phyloP scores from a whole-genome alignment of 2,329 filamentous ascomycete genomes.

The Cercospora citrullina region DNA sequence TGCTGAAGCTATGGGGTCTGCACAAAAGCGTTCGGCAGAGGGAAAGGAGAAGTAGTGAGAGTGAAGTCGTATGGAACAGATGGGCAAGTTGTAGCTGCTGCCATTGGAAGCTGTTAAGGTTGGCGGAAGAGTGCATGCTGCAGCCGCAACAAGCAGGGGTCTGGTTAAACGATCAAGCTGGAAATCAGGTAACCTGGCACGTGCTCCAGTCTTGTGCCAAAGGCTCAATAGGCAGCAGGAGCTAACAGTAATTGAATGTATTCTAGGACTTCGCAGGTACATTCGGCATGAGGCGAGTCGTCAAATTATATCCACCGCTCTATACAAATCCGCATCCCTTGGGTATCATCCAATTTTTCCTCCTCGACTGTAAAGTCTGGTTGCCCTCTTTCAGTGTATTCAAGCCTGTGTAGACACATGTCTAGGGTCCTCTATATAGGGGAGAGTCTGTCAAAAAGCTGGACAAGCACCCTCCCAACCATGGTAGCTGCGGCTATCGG shows the following conservation, averaged over 20 bases:
- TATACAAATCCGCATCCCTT: background rate
- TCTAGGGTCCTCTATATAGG: constrained; percentile 10
- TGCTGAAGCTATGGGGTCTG: background rate
- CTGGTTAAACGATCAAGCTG: background rate
- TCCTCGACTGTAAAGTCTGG: constrained; percentile 2
- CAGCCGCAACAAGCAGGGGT: background rate
- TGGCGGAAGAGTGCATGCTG: background rate
- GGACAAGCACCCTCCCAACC: constrained; percentile 38
- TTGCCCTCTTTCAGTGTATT: background rate
- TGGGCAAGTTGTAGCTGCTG: background rate
- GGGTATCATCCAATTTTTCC: background rate
- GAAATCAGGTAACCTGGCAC: background rate
- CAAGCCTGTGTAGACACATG: background rate
- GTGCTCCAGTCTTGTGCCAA: background rate
- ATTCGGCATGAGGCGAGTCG: background rate
- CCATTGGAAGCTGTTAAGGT: background rate
- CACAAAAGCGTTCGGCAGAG: background rate
- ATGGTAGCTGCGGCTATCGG: constrained; percentile 42
- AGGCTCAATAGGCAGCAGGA: background rate
- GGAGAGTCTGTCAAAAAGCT: constrained; percentile 33
- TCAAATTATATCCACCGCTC: background rate
- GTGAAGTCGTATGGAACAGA: background rate
- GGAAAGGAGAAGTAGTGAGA: background rate
- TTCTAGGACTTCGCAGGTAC: background rate
- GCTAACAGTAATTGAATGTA: background rate